Base-by-base conservation (phyloP, 257 asterid genomes). In the Cordia subcordata region DNA sequence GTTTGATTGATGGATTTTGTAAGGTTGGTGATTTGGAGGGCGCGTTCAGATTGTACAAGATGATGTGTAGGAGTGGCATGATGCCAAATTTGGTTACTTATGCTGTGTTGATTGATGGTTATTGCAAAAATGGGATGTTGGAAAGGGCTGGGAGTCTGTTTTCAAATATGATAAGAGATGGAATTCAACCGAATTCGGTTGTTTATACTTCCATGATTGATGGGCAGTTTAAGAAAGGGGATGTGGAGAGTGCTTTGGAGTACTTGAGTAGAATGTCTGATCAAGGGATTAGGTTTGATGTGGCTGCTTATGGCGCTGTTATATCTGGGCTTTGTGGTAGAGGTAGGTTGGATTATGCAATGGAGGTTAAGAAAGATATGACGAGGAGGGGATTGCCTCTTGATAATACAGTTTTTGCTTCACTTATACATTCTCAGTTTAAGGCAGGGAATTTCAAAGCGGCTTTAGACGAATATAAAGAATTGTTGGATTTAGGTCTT, bases 191-290 rank as follows among this genome's bases (percentile, higher is more conserved):
- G 19, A 67, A 67, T 60, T 60, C 51, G 45, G 50, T 67, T 60
- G 61, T 67, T 44, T 67, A 67, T 11, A 52, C 72, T 59, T 23
- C 49, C 9, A 67, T 67, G 11, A 67, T 67, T 0, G 62, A 52
- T 60, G 67, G 57, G 19, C 42, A 58, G 47, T 67, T 67, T 61
- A 60, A 53, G 62, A 60, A 52, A 37, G 60, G 60, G 50, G 61
- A 67, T 27, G 6, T 60, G 20, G 57, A 67, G 4, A 33, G 12
- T 19, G 67, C 66, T 8, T 45, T 67, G 15, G 15, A 67, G 23
- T 67, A 59, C 51, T 51, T 67, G n/a, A 16, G 18, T 19, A 47
- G 38, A 55, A 67, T 67, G 66, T 57, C 51, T 53, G 51, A 20
- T 23, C 59, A 55, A 18, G 72, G 66, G 8, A 17, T 67, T 51